Evolutionary conservation across 768 basidiomycete genomes (phyloP).

Genomic region (Mycena maculata): DNA sequence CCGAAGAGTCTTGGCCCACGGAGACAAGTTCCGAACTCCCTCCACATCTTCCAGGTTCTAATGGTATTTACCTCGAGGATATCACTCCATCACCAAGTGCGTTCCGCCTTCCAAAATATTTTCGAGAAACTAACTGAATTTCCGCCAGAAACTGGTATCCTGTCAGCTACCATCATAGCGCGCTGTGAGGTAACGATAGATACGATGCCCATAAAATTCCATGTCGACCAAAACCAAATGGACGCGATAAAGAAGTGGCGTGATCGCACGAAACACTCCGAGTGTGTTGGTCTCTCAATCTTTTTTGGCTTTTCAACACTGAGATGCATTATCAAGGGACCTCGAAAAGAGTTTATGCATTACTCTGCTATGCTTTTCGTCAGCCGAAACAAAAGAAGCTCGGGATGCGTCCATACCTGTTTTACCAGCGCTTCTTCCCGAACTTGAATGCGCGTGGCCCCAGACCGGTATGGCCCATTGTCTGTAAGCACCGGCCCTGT

Average conservation of each 20-base stretch:
- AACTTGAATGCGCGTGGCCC: constrained; percentile 58
- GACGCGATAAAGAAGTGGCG: constrained; percentile 47
- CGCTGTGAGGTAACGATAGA: constrained; percentile 37
- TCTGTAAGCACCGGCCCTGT: not conserved
- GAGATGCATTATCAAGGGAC: constrained; percentile 42
- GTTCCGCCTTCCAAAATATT: constrained; percentile 15
- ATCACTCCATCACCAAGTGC: constrained; percentile 13
- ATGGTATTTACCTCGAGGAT: not conserved
- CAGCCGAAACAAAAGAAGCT: constrained; percentile 34
- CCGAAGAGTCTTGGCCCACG: not conserved
- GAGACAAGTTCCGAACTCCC: not conserved
- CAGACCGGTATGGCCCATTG: constrained; percentile 29
- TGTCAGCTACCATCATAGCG: constrained; percentile 34
- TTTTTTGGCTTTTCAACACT: not conserved
- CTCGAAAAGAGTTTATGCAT: constrained; percentile 53
- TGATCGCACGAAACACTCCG: constrained; percentile 45
- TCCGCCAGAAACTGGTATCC: constrained; percentile 18
- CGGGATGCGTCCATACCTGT: constrained; percentile 27
- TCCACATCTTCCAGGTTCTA: not conserved
- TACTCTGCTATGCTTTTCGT: constrained; percentile 53
- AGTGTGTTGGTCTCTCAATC: constrained; percentile 44
- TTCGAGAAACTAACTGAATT: constrained; percentile 17
- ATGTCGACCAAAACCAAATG: constrained; percentile 38
- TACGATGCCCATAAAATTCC: too few relatives aligned
- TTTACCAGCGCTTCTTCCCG: constrained; percentile 39